Conservation (phyloP, 1,284 basidiomycete genomes). For the Cryptococcus floricola region DNA sequence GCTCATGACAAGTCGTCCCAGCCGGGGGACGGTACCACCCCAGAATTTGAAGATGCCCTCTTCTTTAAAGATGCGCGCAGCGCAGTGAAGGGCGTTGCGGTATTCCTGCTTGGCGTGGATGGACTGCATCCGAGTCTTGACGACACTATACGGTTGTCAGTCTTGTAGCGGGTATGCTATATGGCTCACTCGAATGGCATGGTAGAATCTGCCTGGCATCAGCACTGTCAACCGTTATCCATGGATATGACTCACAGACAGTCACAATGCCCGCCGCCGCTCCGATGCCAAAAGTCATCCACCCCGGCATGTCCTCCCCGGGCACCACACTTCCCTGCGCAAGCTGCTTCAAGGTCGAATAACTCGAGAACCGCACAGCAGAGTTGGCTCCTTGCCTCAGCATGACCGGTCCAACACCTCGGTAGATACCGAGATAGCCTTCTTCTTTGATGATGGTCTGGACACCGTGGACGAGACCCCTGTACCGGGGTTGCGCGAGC, state of each 20-base stretch:
- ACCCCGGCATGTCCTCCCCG: slow-evolving; percentile 77
- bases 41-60: slow-evolving; percentile 86
- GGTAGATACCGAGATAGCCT: slow-evolving; percentile 73
- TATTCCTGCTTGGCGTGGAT: slow-evolving; percentile 78
- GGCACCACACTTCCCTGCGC: slow-evolving; percentile 79
- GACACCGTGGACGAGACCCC: slow-evolving; percentile 85
- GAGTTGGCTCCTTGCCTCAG: slow-evolving; percentile 97
- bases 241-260: slow-evolving; percentile 62
- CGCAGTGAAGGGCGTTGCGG: slow-evolving; percentile 89
- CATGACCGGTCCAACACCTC: slow-evolving; percentile 93
- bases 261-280: slow-evolving; percentile 90
- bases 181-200: slow-evolving; percentile 83
- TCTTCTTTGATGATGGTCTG: slow-evolving; percentile 76
- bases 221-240: neutral
- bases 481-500: slow-evolving; percentile 74
- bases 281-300: slow-evolving; percentile 91
- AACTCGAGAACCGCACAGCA: slow-evolving; percentile 93
- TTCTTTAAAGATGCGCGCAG: slow-evolving; percentile 83
- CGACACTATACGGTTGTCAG: slow-evolving; percentile 59
- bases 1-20: slow-evolving; percentile 77
- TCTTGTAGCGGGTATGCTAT: neutral
- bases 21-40: slow-evolving; percentile 88
- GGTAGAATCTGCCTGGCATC: slow-evolving; percentile 52
- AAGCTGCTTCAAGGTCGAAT: slow-evolving; percentile 86
- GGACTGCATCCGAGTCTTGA: slow-evolving; percentile 98